phyloP scores from a whole-genome alignment of 2,329 filamentous ascomycete species.

The Sporothrix curviconia region DNA sequence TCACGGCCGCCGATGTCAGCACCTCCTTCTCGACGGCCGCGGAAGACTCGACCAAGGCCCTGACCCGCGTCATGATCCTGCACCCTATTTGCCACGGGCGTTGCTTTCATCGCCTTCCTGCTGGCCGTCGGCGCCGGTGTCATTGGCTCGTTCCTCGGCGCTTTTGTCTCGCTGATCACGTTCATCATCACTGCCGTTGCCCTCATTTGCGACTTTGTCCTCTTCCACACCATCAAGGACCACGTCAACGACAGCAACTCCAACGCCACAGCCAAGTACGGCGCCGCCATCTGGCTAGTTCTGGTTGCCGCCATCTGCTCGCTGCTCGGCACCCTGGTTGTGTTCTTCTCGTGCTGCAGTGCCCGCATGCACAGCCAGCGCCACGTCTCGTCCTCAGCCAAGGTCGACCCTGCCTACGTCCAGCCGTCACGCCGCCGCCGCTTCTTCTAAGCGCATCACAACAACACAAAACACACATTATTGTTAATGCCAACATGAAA shows the following conservation, averaged over 20 bases:
- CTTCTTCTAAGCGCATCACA: constrained; percentile 20
- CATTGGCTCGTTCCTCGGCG: constrained; percentile 45
- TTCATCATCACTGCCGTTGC: constrained; percentile 43
- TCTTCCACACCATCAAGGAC: constrained; percentile 51
- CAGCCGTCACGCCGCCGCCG: constrained; percentile 18
- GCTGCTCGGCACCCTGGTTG: constrained; percentile 48
- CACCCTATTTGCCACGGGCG: constrained; percentile 53
- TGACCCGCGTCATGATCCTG: constrained; percentile 55
- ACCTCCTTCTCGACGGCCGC: constrained; percentile 39
- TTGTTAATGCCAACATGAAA: too few species aligned
- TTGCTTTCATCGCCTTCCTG: constrained; percentile 54
- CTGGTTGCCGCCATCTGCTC: constrained; percentile 49
- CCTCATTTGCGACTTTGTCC: constrained; percentile 51
- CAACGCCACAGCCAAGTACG: constrained; percentile 36
- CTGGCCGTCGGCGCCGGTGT: constrained; percentile 46
- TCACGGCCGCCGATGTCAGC: constrained; percentile 33
- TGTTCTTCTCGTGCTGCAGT: constrained; percentile 57
- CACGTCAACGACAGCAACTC: constrained; percentile 38
- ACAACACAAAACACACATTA: too few species aligned
- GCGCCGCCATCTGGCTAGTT: constrained; percentile 52
- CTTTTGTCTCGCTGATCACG: constrained; percentile 42
- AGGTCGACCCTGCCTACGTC: constrained; percentile 24
- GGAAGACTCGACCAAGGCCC: constrained; percentile 22
- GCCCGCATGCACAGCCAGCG: constrained; percentile 35
- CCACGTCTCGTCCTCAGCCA: constrained; percentile 19